Percentiles rank a stretch among this genome's conserved stretches.
These are phyloP conservation scores for Petrea volubilis DNA, from an alignment of 257 asterid species.

Conservation along the genomic window DNA sequence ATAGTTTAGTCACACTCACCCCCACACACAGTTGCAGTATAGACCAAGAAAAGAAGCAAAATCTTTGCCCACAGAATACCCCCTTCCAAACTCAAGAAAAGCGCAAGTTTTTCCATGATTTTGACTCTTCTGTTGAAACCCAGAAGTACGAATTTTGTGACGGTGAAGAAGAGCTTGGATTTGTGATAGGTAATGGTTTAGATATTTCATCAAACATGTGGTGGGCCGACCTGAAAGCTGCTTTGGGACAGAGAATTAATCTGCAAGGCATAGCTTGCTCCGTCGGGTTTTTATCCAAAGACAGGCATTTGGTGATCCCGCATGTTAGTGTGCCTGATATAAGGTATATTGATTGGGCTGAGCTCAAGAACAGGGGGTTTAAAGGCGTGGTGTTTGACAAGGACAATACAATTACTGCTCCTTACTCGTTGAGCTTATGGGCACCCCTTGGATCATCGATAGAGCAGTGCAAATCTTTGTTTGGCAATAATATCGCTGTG, in stretches of 20 bases:
- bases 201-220: constrained; percentile 66
- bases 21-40: constrained; percentile 44
- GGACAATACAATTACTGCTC: constrained; percentile 89
- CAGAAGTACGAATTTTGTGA: constrained; percentile 23
- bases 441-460: constrained; percentile 67
- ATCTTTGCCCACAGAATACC: background rate
- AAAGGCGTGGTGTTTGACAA: constrained; percentile 92
- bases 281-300: constrained; percentile 59
- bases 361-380: constrained; percentile 80
- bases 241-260: constrained; percentile 89
- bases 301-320: constrained; percentile 72
- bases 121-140: constrained; percentile 24
- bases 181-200: constrained; percentile 21
- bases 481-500: constrained; percentile 77
- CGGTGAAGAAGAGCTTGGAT: constrained; percentile 14
- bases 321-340: constrained; percentile 79
- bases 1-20: constrained; percentile 17
- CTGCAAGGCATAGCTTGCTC: constrained; percentile 73
- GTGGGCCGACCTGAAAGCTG: constrained; percentile 82
- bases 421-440: constrained; percentile 92
- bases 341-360: constrained; percentile 77
- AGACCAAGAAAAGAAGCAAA: constrained; percentile 41
- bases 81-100: constrained; percentile 32
- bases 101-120: constrained; percentile 30
- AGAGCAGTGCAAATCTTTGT: constrained; percentile 67